Percentiles rank a stretch among this genome's conserved stretches.
Evolutionary conservation across 2,329 filamentous ascomycete species (phyloP).

Genomic region (Beauveria caledonica): DNA sequence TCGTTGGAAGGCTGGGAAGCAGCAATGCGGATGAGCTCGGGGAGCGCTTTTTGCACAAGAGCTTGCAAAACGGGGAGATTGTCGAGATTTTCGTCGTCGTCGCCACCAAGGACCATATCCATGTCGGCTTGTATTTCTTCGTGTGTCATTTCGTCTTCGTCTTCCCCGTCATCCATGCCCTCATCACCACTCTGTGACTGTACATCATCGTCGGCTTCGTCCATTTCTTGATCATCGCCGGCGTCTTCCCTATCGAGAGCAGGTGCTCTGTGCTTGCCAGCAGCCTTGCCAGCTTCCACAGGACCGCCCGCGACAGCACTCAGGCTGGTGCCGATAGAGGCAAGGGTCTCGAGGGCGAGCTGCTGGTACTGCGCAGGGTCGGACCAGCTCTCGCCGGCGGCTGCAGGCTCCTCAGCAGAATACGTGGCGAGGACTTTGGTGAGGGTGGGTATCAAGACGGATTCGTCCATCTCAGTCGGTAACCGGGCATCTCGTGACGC

Average conservation of each 20-base stretch:
- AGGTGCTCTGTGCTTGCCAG: conserved; percentile 25
- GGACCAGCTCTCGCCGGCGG: conserved; percentile 29
- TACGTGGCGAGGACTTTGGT: conserved; percentile 23
- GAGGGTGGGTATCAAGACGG: conserved; percentile 29
- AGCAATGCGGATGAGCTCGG: conserved; percentile 39
- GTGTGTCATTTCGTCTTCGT: conserved; percentile 46
- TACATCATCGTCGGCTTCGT: conserved; percentile 25
- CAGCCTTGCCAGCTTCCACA: conserved; percentile 4
- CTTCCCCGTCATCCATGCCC: conserved; percentile 28
- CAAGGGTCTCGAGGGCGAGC: conserved; percentile 53
- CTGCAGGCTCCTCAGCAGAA: conserved; percentile 18
- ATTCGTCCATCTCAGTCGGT: conserved; percentile 25
- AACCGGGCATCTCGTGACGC: conserved; percentile 16
- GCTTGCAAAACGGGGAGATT: conserved; percentile 46
- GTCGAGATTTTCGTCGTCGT: conserved; percentile 33
- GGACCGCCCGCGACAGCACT: conserved; percentile 36
- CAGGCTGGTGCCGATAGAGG: conserved; percentile 54
- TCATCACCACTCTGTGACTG: conserved; percentile 29
- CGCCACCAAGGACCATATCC: conserved; percentile 51
- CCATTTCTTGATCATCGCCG: conserved; percentile 32
- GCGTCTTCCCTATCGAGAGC: conserved; percentile 21
- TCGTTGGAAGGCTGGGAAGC: conserved; percentile 32
- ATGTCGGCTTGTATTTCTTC: conserved; percentile 56
- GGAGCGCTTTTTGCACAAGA: conserved; percentile 27
- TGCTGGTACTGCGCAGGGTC: conserved; percentile 39